Conservation (phyloP, 768 basidiomycete genomes). For the Tephrocybe sp. region DNA sequence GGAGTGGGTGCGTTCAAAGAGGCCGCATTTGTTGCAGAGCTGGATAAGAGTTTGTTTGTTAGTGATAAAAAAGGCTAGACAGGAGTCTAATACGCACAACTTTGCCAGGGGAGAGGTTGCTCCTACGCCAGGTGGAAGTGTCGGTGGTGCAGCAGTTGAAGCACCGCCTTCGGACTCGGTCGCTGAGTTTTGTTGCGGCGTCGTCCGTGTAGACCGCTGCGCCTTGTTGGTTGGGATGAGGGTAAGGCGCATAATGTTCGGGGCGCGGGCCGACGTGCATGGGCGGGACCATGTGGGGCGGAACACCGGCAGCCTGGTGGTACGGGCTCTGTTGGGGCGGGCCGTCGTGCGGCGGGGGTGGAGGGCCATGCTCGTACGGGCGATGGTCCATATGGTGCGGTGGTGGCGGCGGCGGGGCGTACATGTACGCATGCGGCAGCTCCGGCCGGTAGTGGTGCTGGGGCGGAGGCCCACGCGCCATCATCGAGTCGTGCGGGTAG, state of each 20-base stretch:
- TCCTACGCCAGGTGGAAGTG: conserved; percentile 79
- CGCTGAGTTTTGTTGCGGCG: conserved; percentile 77
- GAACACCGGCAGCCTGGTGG: conserved; percentile 4
- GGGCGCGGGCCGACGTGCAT: conserved; percentile 5
- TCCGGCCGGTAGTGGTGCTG: conserved; percentile 29
- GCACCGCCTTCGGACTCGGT: conserved; percentile 73
- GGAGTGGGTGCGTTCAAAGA: conserved; percentile 81
- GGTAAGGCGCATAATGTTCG: conserved; percentile 22
- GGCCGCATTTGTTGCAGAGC: conserved; percentile 73
- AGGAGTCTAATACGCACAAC: conserved; percentile 42
- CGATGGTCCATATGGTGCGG: conserved; percentile 25
- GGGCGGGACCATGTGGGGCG: conserved; percentile 13
- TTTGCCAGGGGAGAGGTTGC: conserved; percentile 79
- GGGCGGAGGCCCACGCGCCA: conserved; percentile 23
- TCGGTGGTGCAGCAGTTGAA: conserved; percentile 88
- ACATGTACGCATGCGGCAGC: conserved; percentile 33
- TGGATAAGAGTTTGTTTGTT: conserved; percentile 15
- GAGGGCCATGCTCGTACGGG: conserved; percentile 27
- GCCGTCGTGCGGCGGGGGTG: conserved; percentile 12
- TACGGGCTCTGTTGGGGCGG: conserved; percentile 14
- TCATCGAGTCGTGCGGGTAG: conserved; percentile 36
- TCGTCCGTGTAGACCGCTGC: conserved; percentile 62
- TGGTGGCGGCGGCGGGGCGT: conserved; percentile 24
- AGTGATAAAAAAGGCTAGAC: conserved; percentile 25
- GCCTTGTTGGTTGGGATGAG: conserved; percentile 31